phyloP scores from a whole-genome alignment of 2,329 filamentous ascomycete genomes.

The Fusarium tanahbumbuense region DNA sequence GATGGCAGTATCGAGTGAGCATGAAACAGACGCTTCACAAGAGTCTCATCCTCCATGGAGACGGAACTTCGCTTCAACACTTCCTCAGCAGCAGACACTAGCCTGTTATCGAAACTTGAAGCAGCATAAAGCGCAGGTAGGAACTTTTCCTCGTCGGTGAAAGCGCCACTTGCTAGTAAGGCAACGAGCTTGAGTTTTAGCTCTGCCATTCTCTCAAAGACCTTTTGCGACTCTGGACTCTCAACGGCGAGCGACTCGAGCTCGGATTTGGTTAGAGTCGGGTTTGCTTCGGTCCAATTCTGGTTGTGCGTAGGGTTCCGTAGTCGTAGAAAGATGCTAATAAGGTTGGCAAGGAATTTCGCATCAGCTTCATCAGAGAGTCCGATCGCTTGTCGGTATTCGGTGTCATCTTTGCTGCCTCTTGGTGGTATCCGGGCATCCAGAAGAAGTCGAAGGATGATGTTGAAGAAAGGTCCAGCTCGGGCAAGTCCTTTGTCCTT shows the following conservation, averaged over 20 bases:
- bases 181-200: conserved; percentile 70
- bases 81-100: conserved; percentile 88
- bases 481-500: conserved; percentile 49
- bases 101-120: conserved; percentile 81
- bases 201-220: conserved; percentile 54
- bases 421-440: conserved; percentile 78
- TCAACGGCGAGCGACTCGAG: conserved; percentile 49
- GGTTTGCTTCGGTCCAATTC: conserved; percentile 50
- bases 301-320: conserved; percentile 47
- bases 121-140: conserved; percentile 86
- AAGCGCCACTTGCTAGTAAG: conserved; percentile 86
- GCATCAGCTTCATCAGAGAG: conserved; percentile 77
- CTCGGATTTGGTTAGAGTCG: conserved; percentile 49
- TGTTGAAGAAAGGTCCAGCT: conserved; percentile 77
- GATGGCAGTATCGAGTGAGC: conserved; percentile 80
- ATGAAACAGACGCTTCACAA: conserved; percentile 75
- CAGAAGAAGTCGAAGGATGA: conserved; percentile 81
- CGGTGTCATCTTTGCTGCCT: conserved; percentile 80
- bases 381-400: conserved; percentile 73
- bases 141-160: conserved; percentile 85
- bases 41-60: conserved; percentile 74
- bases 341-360: conserved; percentile 76
- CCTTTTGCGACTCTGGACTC: conserved; percentile 72
- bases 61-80: conserved; percentile 83
- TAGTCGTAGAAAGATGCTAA: conserved; percentile 76